phyloP scores from a whole-genome alignment of 768 basidiomycete species.

The Tylopilus felleus region DNA sequence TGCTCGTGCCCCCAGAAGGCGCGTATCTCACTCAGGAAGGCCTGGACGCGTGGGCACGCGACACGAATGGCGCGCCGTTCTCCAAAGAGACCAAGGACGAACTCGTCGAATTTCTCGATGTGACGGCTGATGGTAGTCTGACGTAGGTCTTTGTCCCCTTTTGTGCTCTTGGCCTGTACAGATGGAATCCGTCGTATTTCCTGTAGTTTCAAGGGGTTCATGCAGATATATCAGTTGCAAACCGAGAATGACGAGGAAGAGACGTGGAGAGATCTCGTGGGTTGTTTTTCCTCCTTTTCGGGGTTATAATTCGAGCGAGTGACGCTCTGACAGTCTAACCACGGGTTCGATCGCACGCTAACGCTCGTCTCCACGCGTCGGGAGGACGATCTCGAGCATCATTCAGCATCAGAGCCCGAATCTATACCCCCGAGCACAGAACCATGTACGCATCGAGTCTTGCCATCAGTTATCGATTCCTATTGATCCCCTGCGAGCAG shows the following conservation, averaged over 20 bases:
- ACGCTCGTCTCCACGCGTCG: conserved; percentile 54
- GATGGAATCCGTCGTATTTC: not conserved
- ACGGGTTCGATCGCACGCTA: conserved; percentile 72
- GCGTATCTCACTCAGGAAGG: conserved; percentile 59
- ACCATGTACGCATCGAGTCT: conserved; percentile 14
- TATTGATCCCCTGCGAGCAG: conserved; percentile 11
- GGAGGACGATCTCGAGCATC: conserved; percentile 41
- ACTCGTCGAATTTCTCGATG: conserved; percentile 70
- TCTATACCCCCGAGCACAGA: conserved; percentile 13
- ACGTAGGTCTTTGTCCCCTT: conserved; percentile 49
- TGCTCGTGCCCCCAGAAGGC: conserved; percentile 47
- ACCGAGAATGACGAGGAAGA: conserved; percentile 82
- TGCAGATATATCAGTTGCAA: conserved; percentile 83
- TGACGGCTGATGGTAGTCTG: conserved; percentile 64
- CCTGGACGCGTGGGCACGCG: conserved; percentile 71
- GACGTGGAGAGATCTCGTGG: conserved; percentile 78
- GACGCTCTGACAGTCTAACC: conserved; percentile 49
- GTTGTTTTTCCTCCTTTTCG: conserved; percentile 21
- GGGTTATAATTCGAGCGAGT: conserved; percentile 2
- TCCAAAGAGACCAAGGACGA: conserved; percentile 76
- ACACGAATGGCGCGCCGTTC: conserved; percentile 83
- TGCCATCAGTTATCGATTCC: not conserved
- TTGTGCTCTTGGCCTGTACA: not conserved
- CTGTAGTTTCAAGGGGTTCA: conserved; percentile 71
- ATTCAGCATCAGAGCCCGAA: conserved; percentile 7